Evolutionary conservation across 2,329 filamentous ascomycete species (phyloP).

Genomic region (Colletotrichum phormii): DNA sequence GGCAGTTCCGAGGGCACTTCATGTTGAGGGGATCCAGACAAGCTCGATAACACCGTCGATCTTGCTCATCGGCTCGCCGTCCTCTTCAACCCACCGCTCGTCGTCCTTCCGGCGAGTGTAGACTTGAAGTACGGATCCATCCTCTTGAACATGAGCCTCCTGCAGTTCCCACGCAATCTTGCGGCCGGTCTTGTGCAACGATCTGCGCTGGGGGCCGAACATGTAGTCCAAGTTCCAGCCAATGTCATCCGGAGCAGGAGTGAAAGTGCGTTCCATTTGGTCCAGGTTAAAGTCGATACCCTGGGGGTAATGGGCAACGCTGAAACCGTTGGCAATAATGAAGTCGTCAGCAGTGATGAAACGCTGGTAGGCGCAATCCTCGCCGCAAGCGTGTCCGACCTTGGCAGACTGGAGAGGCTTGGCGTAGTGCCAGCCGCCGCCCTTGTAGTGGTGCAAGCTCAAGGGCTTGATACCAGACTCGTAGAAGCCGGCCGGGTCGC

Average conservation of each 20-base stretch:
- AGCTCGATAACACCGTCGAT: slow-evolving; percentile 68
- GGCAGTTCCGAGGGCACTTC: slow-evolving; percentile 16
- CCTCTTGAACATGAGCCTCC: slow-evolving; percentile 58
- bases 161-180: slow-evolving; percentile 67
- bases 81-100: slow-evolving; percentile 61
- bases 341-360: slow-evolving; percentile 66
- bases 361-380: slow-evolving; percentile 69
- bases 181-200: slow-evolving; percentile 59
- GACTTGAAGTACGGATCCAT: slow-evolving; percentile 64
- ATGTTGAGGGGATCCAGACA: slow-evolving; percentile 60
- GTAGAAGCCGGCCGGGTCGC: slow-evolving; percentile 73
- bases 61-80: slow-evolving; percentile 61
- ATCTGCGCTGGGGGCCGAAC: slow-evolving; percentile 61
- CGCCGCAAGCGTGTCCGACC: slow-evolving; percentile 69
- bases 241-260: slow-evolving; percentile 58
- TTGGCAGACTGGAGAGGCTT: slow-evolving; percentile 67
- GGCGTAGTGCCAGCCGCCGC: slow-evolving; percentile 66
- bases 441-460: slow-evolving; percentile 74
- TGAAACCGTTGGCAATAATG: slow-evolving; percentile 70
- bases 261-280: slow-evolving; percentile 66
- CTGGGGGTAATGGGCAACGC: slow-evolving; percentile 66
- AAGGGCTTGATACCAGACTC: slow-evolving; percentile 70
- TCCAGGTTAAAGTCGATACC: slow-evolving; percentile 62
- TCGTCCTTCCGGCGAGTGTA: slow-evolving; percentile 66
- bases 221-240: slow-evolving; percentile 64